Conservation (phyloP, 768 basidiomycete genomes). For the Panellus pusillus region DNA sequence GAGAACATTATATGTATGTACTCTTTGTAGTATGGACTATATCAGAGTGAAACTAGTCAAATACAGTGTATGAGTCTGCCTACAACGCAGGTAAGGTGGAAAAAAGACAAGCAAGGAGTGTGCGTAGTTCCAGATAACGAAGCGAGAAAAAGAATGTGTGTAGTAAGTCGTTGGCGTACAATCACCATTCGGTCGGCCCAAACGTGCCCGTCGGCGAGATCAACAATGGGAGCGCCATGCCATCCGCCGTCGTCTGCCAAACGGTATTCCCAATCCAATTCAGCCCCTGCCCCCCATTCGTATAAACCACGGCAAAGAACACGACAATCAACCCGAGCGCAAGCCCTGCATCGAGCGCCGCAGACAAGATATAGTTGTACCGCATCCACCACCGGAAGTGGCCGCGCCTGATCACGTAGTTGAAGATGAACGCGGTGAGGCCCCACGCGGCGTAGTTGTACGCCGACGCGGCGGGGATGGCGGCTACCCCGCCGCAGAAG, state of each 20-base stretch:
- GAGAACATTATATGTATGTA: too few relatives aligned
- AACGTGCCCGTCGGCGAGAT: slow-evolving; percentile 11
- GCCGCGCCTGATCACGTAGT: slow-evolving; percentile 72
- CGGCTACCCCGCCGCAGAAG: slow-evolving; percentile 66
- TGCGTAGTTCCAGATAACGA: too few relatives aligned
- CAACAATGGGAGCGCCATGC: slow-evolving; percentile 51
- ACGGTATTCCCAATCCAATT: slow-evolving; percentile 83
- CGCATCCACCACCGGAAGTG: slow-evolving; percentile 83
- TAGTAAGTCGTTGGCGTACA: too few relatives aligned
- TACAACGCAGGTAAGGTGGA: too few relatives aligned
- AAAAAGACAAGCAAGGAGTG: too few relatives aligned
- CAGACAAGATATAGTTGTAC: slow-evolving; percentile 87
- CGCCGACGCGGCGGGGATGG: slow-evolving; percentile 82
- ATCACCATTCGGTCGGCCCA: slow-evolving; percentile 16
- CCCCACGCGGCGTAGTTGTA: slow-evolving; percentile 88
- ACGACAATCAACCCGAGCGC: slow-evolving; percentile 57
- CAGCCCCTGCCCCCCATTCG: slow-evolving; percentile 57
- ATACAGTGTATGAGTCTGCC: too few relatives aligned
- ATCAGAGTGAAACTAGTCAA: too few relatives aligned
- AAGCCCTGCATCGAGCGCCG: slow-evolving; percentile 65
- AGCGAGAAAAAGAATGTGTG: too few relatives aligned
- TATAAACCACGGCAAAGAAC: slow-evolving; percentile 59
- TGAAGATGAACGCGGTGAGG: slow-evolving; percentile 82
- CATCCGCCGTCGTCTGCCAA: slow-evolving; percentile 73
- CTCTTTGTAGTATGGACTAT: too few relatives aligned